Percentiles rank a stretch among this genome's conserved stretches.
These are phyloP conservation scores for Mycosarcoma mackinlayi DNA, from an alignment of 1,284 basidiomycete genomes.

Conservation along the genomic window DNA sequence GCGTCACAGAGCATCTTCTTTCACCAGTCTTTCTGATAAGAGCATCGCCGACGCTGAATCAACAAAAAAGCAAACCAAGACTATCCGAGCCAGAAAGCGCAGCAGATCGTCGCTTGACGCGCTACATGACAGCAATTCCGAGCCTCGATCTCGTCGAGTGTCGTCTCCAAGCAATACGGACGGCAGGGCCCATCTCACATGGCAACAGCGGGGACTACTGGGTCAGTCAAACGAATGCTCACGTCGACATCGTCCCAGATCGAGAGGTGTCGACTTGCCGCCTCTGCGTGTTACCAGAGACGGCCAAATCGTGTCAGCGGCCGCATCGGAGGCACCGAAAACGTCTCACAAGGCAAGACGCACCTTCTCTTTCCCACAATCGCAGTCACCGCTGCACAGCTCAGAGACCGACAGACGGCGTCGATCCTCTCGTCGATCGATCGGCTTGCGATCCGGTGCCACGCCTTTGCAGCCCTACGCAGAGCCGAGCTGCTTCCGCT, in stretches of 20 bases:
- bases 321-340: not conserved
- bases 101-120: not conserved
- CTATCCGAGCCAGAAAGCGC: not conserved
- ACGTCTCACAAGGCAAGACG: not conserved
- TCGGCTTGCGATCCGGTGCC: too few species aligned
- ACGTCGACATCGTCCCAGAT: not conserved
- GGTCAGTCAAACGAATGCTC: not conserved
- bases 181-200: slow-evolving; percentile 11
- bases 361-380: not conserved
- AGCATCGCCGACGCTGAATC: not conserved
- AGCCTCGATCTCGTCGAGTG: not conserved
- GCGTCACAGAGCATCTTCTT: not conserved
- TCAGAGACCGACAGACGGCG: not conserved
- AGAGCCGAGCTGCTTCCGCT: slow-evolving; percentile 30
- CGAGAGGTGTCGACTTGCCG: slow-evolving; percentile 2
- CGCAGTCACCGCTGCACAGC: not conserved
- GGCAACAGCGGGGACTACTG: slow-evolving; percentile 22
- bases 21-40: not conserved
- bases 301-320: slow-evolving; percentile 4
- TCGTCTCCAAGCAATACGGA: not conserved
- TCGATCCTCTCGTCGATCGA: not conserved
- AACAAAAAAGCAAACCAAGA: not conserved
- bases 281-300: slow-evolving; percentile 14
- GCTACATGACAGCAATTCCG: not conserved
- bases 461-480: slow-evolving; percentile 11